These are phyloP conservation scores for Cryptococcus maquisensis DNA, from an alignment of 1,284 basidiomycete species.

Conservation along the genomic window DNA sequence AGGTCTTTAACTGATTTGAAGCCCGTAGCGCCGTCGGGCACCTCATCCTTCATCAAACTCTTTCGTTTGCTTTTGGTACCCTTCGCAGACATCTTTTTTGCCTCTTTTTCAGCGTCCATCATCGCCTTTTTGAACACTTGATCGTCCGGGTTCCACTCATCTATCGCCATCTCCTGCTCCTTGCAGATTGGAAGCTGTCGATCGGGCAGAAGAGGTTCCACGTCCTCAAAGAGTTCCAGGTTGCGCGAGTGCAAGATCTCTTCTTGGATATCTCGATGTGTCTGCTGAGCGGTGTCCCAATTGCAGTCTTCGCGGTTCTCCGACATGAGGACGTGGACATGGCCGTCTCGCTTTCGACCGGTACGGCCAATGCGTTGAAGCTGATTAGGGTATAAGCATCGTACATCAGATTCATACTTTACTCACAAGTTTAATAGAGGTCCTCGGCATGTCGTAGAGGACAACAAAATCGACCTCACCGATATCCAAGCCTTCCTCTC, in stretches of 20 bases:
- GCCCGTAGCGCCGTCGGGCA: constrained; percentile 44
- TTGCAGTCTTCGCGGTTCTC: constrained; percentile 88
- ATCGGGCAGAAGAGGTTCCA: constrained; percentile 76
- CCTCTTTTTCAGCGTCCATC: constrained; percentile 11
- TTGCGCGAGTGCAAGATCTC: constrained; percentile 79
- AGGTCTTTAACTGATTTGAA: constrained; percentile 45
- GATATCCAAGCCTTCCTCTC: constrained; percentile 99
- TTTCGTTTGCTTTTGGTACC: constrained; percentile 16
- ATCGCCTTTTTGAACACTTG: constrained; percentile 26
- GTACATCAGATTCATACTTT: background rate
- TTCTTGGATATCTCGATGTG: constrained; percentile 84
- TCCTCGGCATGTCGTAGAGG: constrained; percentile 95
- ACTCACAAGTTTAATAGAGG: constrained; percentile 88
- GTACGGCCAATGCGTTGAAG: constrained; percentile 95
- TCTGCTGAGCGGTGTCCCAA: constrained; percentile 82
- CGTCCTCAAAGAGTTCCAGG: constrained; percentile 88
- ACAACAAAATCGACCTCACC: constrained; percentile 97
- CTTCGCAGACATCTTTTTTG: constrained; percentile 5
- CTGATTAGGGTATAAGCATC: constrained; percentile 49
- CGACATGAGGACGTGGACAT: constrained; percentile 87
- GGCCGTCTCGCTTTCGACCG: constrained; percentile 85
- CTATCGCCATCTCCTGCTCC: constrained; percentile 66
- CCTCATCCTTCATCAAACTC: constrained; percentile 27
- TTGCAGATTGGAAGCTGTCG: constrained; percentile 70
- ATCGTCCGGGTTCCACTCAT: constrained; percentile 43